phyloP scores from a whole-genome alignment of 2,329 filamentous ascomycete genomes.

The Nigrospora sphaerica region DNA sequence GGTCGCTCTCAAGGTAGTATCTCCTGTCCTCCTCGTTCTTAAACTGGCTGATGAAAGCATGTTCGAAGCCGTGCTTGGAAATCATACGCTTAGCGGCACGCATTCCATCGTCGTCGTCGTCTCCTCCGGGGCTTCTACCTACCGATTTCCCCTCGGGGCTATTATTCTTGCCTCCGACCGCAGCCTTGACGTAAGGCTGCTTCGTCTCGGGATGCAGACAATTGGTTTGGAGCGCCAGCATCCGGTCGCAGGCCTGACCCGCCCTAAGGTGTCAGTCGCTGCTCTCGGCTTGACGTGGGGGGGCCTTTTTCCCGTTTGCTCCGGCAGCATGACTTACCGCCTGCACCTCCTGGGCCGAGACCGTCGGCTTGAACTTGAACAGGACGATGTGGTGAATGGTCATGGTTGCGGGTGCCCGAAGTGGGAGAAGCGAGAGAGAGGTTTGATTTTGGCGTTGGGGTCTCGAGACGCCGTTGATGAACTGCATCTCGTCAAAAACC shows the following conservation, averaged over 20 bases:
- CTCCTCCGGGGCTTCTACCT: constrained; percentile 7
- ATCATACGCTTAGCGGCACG: background rate
- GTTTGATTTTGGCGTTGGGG: too few relatives aligned
- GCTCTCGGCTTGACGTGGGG: background rate
- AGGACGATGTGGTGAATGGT: constrained; percentile 19
- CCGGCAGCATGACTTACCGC: constrained; percentile 12
- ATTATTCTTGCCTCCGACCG: constrained; percentile 53
- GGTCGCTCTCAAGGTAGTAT: constrained; percentile 60
- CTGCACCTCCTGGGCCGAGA: constrained; percentile 18
- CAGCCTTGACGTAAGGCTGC: constrained; percentile 50
- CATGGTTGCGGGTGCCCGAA: constrained; percentile 9
- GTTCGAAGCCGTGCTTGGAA: constrained; percentile 50
- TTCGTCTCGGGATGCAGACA: constrained; percentile 55
- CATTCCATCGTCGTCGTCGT: background rate
- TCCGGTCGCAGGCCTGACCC: constrained; percentile 18
- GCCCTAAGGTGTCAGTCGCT: background rate
- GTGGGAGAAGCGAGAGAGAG: too few relatives aligned
- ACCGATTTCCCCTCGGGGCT: constrained; percentile 56
- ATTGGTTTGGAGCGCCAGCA: constrained; percentile 42
- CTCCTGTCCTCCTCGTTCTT: constrained; percentile 53
- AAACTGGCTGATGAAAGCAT: constrained; percentile 62
- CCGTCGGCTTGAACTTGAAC: constrained; percentile 18
- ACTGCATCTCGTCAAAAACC: too few relatives aligned
- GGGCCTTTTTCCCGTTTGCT: background rate
- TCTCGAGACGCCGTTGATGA: too few relatives aligned